Evolutionary conservation across 2,329 filamentous ascomycete species (phyloP).

Genomic region (Hymenoscyphus fraxineus): DNA sequence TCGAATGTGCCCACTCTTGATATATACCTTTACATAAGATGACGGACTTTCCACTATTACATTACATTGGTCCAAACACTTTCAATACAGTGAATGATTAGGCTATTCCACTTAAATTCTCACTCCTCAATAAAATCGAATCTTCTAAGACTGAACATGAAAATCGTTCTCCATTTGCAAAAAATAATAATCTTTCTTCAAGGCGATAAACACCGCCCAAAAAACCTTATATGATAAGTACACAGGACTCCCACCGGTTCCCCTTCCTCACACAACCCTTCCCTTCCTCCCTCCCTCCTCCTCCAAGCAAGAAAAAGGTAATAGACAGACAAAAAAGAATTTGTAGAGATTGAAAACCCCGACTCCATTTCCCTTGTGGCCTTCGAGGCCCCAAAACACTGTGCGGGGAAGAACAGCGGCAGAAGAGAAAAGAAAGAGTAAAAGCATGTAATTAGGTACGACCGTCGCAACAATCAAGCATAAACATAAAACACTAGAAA

Average conservation of each 20-base stretch:
- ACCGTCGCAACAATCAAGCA: constrained; percentile 27
- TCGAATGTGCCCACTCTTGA: no score
- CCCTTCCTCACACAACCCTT: constrained; percentile 7
- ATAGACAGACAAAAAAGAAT: constrained; percentile 23
- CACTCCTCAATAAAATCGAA: no score
- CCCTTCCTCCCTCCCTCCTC: background rate
- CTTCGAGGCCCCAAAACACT: constrained; percentile 21
- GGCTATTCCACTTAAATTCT: no score
- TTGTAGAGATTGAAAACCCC: constrained; percentile 24
- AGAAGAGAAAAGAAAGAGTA: background rate
- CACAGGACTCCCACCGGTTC: constrained; percentile 30
- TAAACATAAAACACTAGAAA: constrained; percentile 30
- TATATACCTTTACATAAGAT: no score
- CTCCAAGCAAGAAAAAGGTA: background rate
- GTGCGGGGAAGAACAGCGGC: constrained; percentile 21
- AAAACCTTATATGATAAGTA: constrained; percentile 32
- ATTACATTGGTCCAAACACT: no score
- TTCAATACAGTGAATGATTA: no score
- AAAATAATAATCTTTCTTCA: constrained; percentile 20
- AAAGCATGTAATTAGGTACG: constrained; percentile 31
- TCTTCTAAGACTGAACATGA: constrained; percentile 13
- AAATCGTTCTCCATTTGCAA: constrained; percentile 28
- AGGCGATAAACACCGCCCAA: constrained; percentile 16
- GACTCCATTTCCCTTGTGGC: constrained; percentile 26
- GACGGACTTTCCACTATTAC: no score